Conservation (phyloP, 768 basidiomycete species). For the Macrolepiota dolichaula region DNA sequence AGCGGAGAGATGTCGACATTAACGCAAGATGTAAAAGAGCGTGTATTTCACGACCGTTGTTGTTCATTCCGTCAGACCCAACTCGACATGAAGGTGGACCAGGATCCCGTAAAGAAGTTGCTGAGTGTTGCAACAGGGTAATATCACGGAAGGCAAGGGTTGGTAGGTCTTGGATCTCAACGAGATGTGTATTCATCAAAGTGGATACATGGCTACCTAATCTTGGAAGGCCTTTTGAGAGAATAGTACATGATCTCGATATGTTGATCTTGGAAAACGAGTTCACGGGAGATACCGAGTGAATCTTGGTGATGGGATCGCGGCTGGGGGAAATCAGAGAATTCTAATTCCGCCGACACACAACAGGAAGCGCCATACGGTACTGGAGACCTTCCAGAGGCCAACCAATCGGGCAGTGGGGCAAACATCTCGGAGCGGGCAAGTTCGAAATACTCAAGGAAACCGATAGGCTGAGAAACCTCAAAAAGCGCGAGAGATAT, state of each 20-base stretch:
- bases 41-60: not conserved
- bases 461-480: slow-evolving; percentile 37
- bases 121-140: slow-evolving; percentile 1
- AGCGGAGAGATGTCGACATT: not conserved
- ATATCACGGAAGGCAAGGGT: not conserved
- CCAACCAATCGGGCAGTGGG: slow-evolving; percentile 46
- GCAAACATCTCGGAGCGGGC: slow-evolving; percentile 43
- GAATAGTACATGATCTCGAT: slow-evolving; percentile 3
- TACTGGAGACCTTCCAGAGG: slow-evolving; percentile 18
- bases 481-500: slow-evolving; percentile 27
- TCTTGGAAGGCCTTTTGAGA: not conserved
- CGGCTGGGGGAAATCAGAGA: slow-evolving; percentile 28
- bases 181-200: not conserved
- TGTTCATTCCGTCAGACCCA: not conserved
- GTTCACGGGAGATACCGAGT: slow-evolving; percentile 10
- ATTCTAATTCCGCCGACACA: slow-evolving; percentile 41
- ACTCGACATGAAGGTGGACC: not conserved
- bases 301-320: slow-evolving; percentile 14
- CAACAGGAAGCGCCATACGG: slow-evolving; percentile 40
- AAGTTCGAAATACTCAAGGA: slow-evolving; percentile 32
- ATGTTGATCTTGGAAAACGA: slow-evolving; percentile 3
- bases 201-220: slow-evolving; percentile 6
- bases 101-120: not conserved
- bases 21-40: not conserved
- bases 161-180: not conserved